Percentiles rank a stretch among this genome's conserved stretches.
Conservation (phyloP, 2,329 filamentous ascomycete species). For the Alternaria conjuncta region DNA sequence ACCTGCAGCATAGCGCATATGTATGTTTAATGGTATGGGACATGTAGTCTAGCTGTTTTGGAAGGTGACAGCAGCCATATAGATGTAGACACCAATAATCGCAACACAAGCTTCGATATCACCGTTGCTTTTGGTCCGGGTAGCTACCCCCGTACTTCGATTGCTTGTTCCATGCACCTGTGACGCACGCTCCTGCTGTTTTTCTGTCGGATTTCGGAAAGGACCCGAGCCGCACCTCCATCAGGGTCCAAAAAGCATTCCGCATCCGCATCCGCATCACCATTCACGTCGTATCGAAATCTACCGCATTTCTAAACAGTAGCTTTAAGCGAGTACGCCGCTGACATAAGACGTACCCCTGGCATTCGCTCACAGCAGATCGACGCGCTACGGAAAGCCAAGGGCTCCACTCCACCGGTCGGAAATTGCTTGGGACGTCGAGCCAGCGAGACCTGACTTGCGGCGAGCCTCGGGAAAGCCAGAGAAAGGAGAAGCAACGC, state of each 20-base stretch:
- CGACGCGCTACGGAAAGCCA: not conserved
- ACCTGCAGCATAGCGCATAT: conserved; percentile 6
- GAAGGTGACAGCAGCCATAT: not conserved
- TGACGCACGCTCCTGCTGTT: not conserved
- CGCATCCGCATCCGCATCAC: not conserved
- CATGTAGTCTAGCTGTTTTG: not conserved
- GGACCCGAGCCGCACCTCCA: not conserved
- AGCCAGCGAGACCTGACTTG: not conserved
- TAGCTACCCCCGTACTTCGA: not conserved
- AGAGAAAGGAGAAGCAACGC: conserved; percentile 10
- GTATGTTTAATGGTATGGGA: not conserved
- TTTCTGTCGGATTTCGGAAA: not conserved
- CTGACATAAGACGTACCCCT: conserved; percentile 7
- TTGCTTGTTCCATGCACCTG: not conserved
- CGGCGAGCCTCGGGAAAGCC: conserved; percentile 2
- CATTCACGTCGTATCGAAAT: not conserved
- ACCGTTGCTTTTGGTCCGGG: not conserved
- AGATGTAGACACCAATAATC: not conserved
- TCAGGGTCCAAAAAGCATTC: not conserved
- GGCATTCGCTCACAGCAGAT: not conserved
- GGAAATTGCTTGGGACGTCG: conserved; percentile 2
- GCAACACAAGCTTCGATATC: not conserved
- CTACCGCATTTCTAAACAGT: not conserved
- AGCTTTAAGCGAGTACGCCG: not conserved
- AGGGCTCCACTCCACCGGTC: conserved; percentile 1